Base-by-base conservation (phyloP, 257 asterid species). In the Solanum habrochaites region DNA sequence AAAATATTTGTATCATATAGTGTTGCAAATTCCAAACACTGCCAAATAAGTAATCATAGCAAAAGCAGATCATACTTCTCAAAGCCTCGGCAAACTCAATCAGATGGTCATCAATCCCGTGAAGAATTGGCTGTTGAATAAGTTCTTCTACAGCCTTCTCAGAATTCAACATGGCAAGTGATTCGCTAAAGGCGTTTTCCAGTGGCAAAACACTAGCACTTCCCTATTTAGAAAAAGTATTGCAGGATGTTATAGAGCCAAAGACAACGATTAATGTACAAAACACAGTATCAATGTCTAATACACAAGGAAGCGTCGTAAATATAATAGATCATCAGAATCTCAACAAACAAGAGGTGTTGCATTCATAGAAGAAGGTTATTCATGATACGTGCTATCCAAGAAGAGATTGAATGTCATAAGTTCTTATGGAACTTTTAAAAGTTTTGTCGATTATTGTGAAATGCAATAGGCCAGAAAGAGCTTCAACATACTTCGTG, bases 41-140 rank as follows among this genome's bases (percentile, higher is more conserved):
- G 73, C 29, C 52, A 60, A 16, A 40, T 47, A 87, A 83, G 40
- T 83, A 80, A 49, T 86, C n/a, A 86, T 72, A 7, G 78, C 45
- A 25, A 86, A 58, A 81, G 40, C n/a, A 67, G 31, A 20, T 31
- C 91, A 81, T 92, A 96, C 99, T 94, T 92, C 98, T 91, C 90
- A 96, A 86, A 91, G 98, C 96, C 93, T 96, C 99, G 2, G 98
- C 93, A 90, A 95, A 95, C 88, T 96, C 99, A 73, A 94, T 80
- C 75, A 94, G 92, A 92, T 96, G 92, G 86, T 95, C 98, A 89
- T 96, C 99, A 62, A 91, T 90, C 72, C 99, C 99, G 6, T 91
- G 91, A 89, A 92, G 91, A 86, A 91, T 94, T 85, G 99, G 93
- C 86, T 91, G 94, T 83, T 94, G 92, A 90, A 91, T 85, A 87